A percentile compares a stretch with the other conserved stretches of the same genome.
These are phyloP conservation scores for Calonectria montana DNA, from an alignment of 2,329 filamentous ascomycete genomes.

Conservation along the genomic window DNA sequence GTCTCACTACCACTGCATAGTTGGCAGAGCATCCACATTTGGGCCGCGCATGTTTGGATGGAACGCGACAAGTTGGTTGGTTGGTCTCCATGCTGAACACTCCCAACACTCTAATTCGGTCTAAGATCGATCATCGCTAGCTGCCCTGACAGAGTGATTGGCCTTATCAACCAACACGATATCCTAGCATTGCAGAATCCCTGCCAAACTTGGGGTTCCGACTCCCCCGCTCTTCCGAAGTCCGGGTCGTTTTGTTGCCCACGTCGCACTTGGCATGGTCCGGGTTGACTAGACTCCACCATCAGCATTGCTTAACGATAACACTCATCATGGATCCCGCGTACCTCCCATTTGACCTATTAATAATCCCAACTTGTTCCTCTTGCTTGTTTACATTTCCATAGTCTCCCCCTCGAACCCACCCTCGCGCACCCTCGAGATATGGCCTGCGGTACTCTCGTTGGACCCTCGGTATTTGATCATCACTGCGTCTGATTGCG, in stretches of 20 bases:
- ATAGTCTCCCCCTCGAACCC: background rate
- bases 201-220: constrained; percentile 1
- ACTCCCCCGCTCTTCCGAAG: constrained; percentile 15
- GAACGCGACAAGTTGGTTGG: background rate
- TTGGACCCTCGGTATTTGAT: background rate
- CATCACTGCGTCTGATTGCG: background rate
- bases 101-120: background rate
- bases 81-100: background rate
- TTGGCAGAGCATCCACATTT: constrained; percentile 1
- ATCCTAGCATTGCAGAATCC: background rate
- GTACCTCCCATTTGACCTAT: background rate
- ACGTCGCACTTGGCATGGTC: constrained; percentile 14
- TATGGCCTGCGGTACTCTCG: background rate
- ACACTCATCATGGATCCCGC: constrained; percentile 20
- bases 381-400: background rate
- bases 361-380: constrained; percentile 15
- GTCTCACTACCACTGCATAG: background rate
- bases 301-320: background rate
- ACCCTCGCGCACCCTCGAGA: background rate
- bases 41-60: constrained; percentile 4
- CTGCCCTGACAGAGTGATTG: background rate
- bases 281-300: constrained; percentile 16
- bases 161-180: background rate
- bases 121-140: background rate
- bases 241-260: constrained; percentile 6